These are phyloP conservation scores for Spathaspora sp. DNA, from an alignment of 1,139 yeast genomes.

Conservation along the genomic window DNA sequence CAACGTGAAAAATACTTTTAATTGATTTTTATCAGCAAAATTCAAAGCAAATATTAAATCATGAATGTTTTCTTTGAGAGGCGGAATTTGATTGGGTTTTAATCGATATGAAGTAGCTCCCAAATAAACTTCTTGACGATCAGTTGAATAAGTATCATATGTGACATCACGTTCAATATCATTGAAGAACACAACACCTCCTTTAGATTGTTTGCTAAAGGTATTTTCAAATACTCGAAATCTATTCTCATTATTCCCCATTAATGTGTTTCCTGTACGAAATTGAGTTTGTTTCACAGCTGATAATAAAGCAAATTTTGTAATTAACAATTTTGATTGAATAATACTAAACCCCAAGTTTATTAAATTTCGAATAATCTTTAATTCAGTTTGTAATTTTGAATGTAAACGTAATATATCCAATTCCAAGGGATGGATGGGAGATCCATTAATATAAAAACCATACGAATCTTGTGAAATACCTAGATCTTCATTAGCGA, in stretches of 20 bases:
- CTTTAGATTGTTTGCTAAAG: conserved; percentile 25
- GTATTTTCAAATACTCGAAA: conserved; percentile 32
- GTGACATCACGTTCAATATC: conserved; percentile 65
- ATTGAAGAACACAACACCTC: conserved; percentile 70
- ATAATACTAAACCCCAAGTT: conserved; percentile 34
- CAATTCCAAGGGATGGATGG: conserved; percentile 39
- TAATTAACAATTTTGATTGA: conserved; percentile 39
- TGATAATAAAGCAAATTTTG: conserved; percentile 45
- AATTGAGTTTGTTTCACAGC: conserved; percentile 36
- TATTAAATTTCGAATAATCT: conserved; percentile 26
- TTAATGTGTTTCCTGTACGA: conserved; percentile 33
- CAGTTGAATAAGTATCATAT: conserved; percentile 48
- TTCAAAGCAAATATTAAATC: conserved; percentile 73
- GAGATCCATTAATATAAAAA: conserved; percentile 62
- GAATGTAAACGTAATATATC: conserved; percentile 46
- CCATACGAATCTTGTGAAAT: conserved; percentile 46
- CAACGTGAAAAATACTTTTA: conserved; percentile 47
- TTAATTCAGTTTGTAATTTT: conserved; percentile 36
- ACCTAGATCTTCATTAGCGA: conserved; percentile 33
- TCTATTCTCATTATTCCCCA: conserved; percentile 40
- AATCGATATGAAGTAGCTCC: conserved; percentile 25
- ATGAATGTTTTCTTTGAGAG: conserved; percentile 71
- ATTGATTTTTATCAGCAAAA: conserved; percentile 50
- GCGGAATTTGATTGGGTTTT: conserved; percentile 63
- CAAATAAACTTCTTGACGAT: conserved; percentile 42